Percentiles rank a stretch among this genome's conserved stretches.
Conservation (phyloP, 768 basidiomycete species). For the Amylocystis lapponica region DNA sequence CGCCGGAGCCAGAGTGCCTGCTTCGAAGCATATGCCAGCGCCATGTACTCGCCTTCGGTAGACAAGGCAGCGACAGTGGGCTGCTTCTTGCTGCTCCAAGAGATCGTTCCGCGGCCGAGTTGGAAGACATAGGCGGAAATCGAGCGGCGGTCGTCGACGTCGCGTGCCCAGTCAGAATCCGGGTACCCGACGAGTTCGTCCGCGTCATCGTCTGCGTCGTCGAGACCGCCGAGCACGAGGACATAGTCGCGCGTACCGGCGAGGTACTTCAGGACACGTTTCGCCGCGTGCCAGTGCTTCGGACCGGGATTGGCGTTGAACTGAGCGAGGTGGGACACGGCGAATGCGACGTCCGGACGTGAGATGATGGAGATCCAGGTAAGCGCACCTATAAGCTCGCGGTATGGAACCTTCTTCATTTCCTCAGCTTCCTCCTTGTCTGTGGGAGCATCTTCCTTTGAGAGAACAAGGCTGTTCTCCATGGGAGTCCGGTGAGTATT, state of each 20-base stretch:
- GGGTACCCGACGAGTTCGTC: slow-evolving; percentile 14
- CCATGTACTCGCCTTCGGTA: no score
- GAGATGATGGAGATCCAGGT: slow-evolving; percentile 26
- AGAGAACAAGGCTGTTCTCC: no score
- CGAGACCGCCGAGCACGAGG: slow-evolving; percentile 15
- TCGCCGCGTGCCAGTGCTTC: slow-evolving; percentile 26
- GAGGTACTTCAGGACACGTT: slow-evolving; percentile 29
- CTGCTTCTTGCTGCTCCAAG: no score
- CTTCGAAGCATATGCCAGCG: no score
- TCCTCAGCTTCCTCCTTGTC: no score
- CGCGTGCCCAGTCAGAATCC: slow-evolving; percentile 29
- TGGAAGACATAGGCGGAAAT: slow-evolving; percentile 25
- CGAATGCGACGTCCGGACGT: slow-evolving; percentile 29
- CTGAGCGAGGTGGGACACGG: slow-evolving; percentile 25
- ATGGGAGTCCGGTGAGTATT: no score
- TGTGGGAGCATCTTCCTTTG: no score
- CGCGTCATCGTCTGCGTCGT: background rate
- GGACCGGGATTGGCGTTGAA: slow-evolving; percentile 25
- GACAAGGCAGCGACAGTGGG: no score
- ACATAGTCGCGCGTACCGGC: slow-evolving; percentile 20
- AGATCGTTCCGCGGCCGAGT: slow-evolving; percentile 10
- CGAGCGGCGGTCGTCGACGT: slow-evolving; percentile 16
- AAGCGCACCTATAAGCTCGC: slow-evolving; percentile 15
- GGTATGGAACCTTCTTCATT: no score
- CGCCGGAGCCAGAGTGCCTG: no score